phyloP scores from a whole-genome alignment of 179 eudicot species.

The Beta lomatogona region DNA sequence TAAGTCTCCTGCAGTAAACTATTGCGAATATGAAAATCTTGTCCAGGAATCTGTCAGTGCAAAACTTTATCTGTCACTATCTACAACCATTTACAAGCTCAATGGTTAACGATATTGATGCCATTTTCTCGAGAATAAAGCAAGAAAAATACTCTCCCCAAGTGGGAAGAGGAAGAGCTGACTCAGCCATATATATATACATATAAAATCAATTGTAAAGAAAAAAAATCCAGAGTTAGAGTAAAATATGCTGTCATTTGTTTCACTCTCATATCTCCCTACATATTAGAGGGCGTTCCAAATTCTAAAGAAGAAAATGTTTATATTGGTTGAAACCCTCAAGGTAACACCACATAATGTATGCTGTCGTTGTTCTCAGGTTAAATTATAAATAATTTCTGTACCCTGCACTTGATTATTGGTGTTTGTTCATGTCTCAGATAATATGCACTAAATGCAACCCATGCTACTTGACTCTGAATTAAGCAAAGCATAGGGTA shows the following conservation, averaged over 20 bases:
- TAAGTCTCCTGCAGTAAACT: slow-evolving; percentile 68
- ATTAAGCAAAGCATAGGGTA: too few species aligned
- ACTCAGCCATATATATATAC: not conserved
- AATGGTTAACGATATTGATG: not conserved
- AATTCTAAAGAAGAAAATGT: not conserved
- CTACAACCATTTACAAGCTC: not conserved
- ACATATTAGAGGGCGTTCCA: not conserved
- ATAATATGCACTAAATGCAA: too few species aligned
- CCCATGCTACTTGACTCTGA: too few species aligned
- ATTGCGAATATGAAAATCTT: slow-evolving; percentile 12
- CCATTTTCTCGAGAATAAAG: not conserved
- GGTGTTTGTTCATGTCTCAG: too few species aligned
- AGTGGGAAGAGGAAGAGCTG: not conserved
- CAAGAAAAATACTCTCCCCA: not conserved
- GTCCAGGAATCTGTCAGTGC: not conserved
- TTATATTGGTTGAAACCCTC: not conserved
- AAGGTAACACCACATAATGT: not conserved
- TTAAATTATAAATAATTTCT: too few species aligned
- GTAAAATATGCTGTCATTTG: not conserved
- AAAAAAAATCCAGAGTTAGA: not conserved
- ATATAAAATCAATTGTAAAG: not conserved
- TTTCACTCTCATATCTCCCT: not conserved
- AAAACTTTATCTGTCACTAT: not conserved
- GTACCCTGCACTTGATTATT: not conserved
- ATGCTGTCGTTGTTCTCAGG: not conserved